phyloP scores from a whole-genome alignment of 805 yeast species.

The Naumovozyma castellii region DNA sequence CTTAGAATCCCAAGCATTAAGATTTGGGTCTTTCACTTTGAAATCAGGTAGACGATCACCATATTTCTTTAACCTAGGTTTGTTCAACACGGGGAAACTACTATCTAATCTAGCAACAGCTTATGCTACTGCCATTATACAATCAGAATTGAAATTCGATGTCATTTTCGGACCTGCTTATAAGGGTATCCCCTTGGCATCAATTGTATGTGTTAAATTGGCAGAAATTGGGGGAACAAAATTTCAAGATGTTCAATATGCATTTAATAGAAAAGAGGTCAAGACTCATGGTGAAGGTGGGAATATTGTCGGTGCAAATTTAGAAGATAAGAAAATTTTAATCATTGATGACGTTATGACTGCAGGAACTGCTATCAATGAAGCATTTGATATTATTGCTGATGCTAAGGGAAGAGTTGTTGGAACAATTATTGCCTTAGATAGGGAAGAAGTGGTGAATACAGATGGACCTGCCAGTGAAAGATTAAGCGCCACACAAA shows the following conservation, averaged over 20 bases:
- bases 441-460: conserved; percentile 86
- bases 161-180: conserved; percentile 95
- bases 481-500: conserved; percentile 65
- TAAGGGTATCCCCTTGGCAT: conserved; percentile 93
- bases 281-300: conserved; percentile 99
- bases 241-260: conserved; percentile 65
- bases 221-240: conserved; percentile 83
- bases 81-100: conserved; percentile 70
- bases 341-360: conserved; percentile 97
- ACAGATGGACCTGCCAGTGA: conserved; percentile 32
- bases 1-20: conserved; percentile 68
- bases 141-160: conserved; percentile 75
- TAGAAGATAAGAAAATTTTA: conserved; percentile 62
- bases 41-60: conserved; percentile 94
- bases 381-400: conserved; percentile 74
- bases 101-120: conserved; percentile 77
- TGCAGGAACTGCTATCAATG: conserved; percentile 96
- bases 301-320: conserved; percentile 72
- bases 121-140: conserved; percentile 81
- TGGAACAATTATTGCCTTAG: conserved; percentile 85
- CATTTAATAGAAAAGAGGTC: conserved; percentile 92
- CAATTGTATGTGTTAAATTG: conserved; percentile 83
- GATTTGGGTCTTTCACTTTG: conserved; percentile 81
- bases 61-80: conserved; percentile 87
- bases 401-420: conserved; percentile 63